Conservation (phyloP, 2,329 filamentous ascomycete species). For the Colletotrichum filicis region DNA sequence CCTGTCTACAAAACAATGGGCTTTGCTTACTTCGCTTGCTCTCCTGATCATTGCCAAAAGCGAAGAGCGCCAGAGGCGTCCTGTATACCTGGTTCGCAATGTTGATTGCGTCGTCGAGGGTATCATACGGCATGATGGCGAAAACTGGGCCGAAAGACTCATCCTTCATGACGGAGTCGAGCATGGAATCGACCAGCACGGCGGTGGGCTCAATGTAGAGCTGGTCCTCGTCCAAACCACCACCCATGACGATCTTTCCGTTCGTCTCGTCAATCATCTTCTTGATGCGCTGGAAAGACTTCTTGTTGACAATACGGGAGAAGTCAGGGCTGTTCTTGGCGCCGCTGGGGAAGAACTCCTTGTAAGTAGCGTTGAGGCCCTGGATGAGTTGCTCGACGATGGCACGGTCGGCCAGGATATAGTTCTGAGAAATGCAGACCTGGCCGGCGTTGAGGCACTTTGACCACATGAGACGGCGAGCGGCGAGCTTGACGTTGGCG, state of each 20-base stretch:
- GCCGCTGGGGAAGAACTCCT: slow-evolving; percentile 87
- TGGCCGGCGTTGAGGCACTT: slow-evolving; percentile 91
- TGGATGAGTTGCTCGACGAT: slow-evolving; percentile 78
- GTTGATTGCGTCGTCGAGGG: slow-evolving; percentile 86
- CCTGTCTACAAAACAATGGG: neutral
- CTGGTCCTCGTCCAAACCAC: slow-evolving; percentile 81
- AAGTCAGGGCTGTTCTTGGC: slow-evolving; percentile 82
- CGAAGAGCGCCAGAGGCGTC: slow-evolving; percentile 85
- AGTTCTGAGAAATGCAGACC: slow-evolving; percentile 93
- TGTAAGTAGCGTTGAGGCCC: slow-evolving; percentile 76
- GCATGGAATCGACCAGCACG: slow-evolving; percentile 79
- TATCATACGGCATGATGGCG: slow-evolving; percentile 80
- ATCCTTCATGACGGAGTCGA: slow-evolving; percentile 82
- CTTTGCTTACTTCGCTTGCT: slow-evolving; percentile 73
- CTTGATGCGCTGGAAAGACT: slow-evolving; percentile 85
- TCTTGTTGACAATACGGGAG: slow-evolving; percentile 81
- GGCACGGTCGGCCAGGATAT: slow-evolving; percentile 83
- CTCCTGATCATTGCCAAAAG: slow-evolving; percentile 85
- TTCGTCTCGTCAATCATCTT: slow-evolving; percentile 86
- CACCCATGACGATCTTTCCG: slow-evolving; percentile 89
- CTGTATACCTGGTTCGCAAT: slow-evolving; percentile 84
- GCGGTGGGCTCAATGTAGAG: slow-evolving; percentile 92
- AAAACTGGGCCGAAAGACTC: slow-evolving; percentile 97
- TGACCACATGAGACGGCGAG: slow-evolving; percentile 86
- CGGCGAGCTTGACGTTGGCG: slow-evolving; percentile 82